These are phyloP conservation scores for Penicillium sp. DNA, from an alignment of 2,329 filamentous ascomycete species.

Conservation along the genomic window DNA sequence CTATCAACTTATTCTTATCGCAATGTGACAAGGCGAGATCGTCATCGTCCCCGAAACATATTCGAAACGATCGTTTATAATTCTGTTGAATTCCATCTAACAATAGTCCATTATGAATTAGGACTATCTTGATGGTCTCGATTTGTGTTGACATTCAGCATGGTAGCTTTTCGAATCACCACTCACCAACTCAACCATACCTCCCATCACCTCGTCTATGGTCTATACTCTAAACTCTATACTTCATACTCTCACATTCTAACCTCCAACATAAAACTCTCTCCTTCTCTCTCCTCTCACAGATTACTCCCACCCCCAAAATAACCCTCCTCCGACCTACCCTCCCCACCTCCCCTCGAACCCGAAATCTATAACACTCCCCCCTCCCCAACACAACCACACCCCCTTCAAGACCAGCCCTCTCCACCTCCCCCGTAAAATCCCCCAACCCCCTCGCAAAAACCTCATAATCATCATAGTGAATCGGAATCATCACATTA, in stretches of 20 bases:
- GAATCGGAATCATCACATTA: slow-evolving; percentile 64
- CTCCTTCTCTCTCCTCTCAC: background rate
- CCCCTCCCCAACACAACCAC: slow-evolving; percentile 10
- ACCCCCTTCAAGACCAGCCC: slow-evolving; percentile 46
- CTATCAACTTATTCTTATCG: background rate
- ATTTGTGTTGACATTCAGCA: no score
- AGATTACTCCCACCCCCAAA: slow-evolving; percentile 1
- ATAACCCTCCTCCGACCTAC: background rate
- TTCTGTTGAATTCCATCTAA: no score
- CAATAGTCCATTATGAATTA: no score
- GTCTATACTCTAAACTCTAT: background rate
- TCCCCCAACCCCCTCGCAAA: slow-evolving; percentile 62
- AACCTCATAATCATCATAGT: slow-evolving; percentile 67
- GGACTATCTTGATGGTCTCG: background rate
- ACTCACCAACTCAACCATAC: no score
- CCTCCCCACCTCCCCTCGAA: background rate
- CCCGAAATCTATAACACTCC: background rate
- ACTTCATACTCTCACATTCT: background rate
- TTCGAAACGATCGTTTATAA: background rate
- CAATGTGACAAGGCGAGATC: background rate
- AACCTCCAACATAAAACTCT: background rate
- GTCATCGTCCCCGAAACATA: background rate
- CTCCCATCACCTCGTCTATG: no score
- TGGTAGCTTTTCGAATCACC: no score
- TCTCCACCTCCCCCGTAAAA: slow-evolving; percentile 59